phyloP scores from a whole-genome alignment of 2,329 filamentous ascomycete genomes.

The Fusarium compactum region DNA sequence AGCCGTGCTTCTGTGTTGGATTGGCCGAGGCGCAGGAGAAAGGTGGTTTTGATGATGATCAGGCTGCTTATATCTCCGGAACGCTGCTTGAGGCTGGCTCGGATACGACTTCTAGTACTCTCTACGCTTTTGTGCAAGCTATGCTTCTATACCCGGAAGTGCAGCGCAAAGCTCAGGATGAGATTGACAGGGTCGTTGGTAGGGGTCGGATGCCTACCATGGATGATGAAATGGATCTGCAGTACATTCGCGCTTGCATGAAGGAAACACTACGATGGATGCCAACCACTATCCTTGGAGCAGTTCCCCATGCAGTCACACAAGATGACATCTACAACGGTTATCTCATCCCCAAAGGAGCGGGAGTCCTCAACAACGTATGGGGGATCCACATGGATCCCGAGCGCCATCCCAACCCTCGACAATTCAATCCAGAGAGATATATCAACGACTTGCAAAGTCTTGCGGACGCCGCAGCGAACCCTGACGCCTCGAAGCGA shows the following conservation, averaged over 20 bases:
- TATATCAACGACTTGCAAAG: slow-evolving; percentile 33
- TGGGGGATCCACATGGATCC: slow-evolving; percentile 70
- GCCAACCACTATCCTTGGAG: slow-evolving; percentile 48
- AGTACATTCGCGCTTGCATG: slow-evolving; percentile 55
- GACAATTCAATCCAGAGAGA: slow-evolving; percentile 51
- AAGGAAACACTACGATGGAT: slow-evolving; percentile 52
- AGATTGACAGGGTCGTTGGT: slow-evolving; percentile 61
- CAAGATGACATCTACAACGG: slow-evolving; percentile 45
- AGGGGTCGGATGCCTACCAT: slow-evolving; percentile 56
- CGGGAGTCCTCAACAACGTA: slow-evolving; percentile 42
- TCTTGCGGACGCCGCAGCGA: slow-evolving; percentile 25
- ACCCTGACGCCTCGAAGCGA: slow-evolving; percentile 5
- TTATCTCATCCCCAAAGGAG: slow-evolving; percentile 47
- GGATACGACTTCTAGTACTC: slow-evolving; percentile 48
- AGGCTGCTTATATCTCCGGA: slow-evolving; percentile 19
- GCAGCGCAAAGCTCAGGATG: slow-evolving; percentile 55
- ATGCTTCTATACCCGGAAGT: slow-evolving; percentile 59
- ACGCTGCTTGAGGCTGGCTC: slow-evolving; percentile 49
- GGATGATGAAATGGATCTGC: slow-evolving; percentile 58
- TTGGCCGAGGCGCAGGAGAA: slow-evolving; percentile 16
- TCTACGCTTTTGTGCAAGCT: slow-evolving; percentile 57
- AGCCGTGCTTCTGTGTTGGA: slow-evolving; percentile 20
- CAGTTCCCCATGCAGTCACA: slow-evolving; percentile 54
- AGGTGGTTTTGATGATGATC: slow-evolving; percentile 7
- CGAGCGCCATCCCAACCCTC: slow-evolving; percentile 67